Conservation (phyloP, 192 early-diverging fungal genomes). For the Linderina pennispora region DNA sequence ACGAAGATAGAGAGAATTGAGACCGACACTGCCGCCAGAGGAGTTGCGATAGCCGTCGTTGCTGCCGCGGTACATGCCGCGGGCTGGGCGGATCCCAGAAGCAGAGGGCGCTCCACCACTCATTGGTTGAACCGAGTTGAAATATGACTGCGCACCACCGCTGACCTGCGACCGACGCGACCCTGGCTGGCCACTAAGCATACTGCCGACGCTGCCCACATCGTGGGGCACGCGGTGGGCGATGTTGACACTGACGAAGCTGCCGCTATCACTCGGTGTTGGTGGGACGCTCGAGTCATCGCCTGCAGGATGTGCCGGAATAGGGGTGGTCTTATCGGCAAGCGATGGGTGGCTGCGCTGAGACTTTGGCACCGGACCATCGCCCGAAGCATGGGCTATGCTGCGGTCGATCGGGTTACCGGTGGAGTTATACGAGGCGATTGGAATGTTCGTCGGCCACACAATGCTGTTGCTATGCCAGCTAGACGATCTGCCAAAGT, state of each 20-base stretch:
- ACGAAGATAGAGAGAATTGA: neutral
- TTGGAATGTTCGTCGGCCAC: conserved; percentile 13
- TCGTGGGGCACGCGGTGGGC: neutral
- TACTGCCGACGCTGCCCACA: neutral
- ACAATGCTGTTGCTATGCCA: conserved; percentile 41
- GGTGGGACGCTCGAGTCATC: too few relatives aligned
- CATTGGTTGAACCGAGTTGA: conserved; percentile 17
- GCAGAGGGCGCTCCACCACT: too few relatives aligned
- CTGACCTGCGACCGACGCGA: conserved; percentile 17
- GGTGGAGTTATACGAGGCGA: conserved; percentile 15
- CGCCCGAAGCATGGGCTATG: conserved; percentile 1
- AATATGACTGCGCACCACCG: conserved; percentile 9
- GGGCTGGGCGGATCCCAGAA: conserved; percentile 21
- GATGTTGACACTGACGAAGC: neutral
- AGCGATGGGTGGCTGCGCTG: conserved; percentile 1
- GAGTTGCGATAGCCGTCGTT: too few relatives aligned
- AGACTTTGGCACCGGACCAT: neutral
- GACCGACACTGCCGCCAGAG: neutral
- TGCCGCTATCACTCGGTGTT: too few relatives aligned
- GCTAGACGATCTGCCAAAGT: conserved; percentile 31
- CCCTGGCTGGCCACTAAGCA: neutral
- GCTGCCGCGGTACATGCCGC: conserved; percentile 25
- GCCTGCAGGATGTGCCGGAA: too few relatives aligned
- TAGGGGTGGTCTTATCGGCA: neutral
- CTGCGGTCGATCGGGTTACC: conserved; percentile 16